Base-by-base conservation (phyloP, 2,329 filamentous ascomycete genomes). In the Diaporthe ampelina region DNA sequence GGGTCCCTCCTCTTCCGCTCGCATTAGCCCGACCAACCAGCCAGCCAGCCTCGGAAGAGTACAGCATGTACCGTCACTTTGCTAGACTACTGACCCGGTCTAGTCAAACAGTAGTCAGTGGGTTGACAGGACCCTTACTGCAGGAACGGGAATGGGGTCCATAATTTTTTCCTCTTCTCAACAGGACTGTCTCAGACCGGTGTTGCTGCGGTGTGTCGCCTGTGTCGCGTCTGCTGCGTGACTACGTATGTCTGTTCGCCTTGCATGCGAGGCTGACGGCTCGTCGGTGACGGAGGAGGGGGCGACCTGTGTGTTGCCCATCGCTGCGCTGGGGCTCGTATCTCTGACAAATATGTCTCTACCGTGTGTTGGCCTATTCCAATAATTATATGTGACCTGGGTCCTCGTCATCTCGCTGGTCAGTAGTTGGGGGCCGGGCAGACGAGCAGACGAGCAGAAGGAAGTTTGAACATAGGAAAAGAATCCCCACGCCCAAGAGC, bases 1-100 rank as follows among this genome's bases (percentile, higher is more conserved):
- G 72, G 72, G 57, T 73, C 61, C 69, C 52, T 70, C 21, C 21
- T 26, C 32, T 37, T 37, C 40, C 26, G 26, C 15, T 65, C 59
- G 43, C 59, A 65, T 65, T 65, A 65, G 59, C 59, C 58, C 37
- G 35, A 40, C 58, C 58, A 17, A n/a, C 45, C 40, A 19, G 40
- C 40, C 40, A 43, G 40, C 40, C 40, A 43, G 40, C 37, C 59
- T 48, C 26, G 40, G 17, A 9, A 32, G 11, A 26, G 58, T 19
- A n/a, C 29, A 40, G 37, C 37, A 40, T 26, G 35, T 61, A 59
- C 58, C 26, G 29, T n/a, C 21, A n/a, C 45, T 21, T 48, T n/a
- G 43, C 57, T 37, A 32, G 10, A 52, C 3, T 52, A 21, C 17
- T 21, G 10, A 10, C 43, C 43, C 32, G 29, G 43, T 65, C 24